Base-by-base conservation (phyloP, 768 basidiomycete species). In the Mycena amicta region DNA sequence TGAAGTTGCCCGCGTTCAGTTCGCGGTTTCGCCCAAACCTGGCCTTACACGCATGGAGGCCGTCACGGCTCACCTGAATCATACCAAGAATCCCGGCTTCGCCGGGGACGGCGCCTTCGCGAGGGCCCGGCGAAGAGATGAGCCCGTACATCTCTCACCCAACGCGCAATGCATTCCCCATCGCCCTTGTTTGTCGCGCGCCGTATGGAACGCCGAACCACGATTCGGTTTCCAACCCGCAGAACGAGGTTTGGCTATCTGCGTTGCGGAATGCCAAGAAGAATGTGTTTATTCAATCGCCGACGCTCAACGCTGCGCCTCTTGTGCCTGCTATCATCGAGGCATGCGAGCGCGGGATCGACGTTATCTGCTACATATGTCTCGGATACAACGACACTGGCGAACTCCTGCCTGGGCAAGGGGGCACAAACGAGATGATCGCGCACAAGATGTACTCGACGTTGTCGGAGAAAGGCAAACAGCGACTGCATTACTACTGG, bases 341-440 rank as follows among this genome's bases (percentile, higher is more conserved):
- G 55, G 84, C 89, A 1, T 85, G 84, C 67, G 72, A 83, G 20
- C 74, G 84, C 27, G 88, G 84, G 4, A 78, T 90, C 3, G 76
- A 82, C 43, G 84, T 86, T 31, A 80, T 78, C 12, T 74, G 88
- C 18, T 86, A 84, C 65, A 74, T 90, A 41, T 83, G 84, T 66
- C 75, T 88, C 20, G 86, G 75, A 23, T 79, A 77, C 66, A 80
- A 79, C 57, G 81, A 87, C 62, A 81, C 78, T 66, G 84, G 84
- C 52, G 87, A 88, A 68, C 80, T 80, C 39, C 75, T 88, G 33
- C 87, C 87, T 1, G 81, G 81, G 63, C 87, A 88, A 68, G 88
- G 88, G 11, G 89, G 89, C 1, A 89, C 83, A 31, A 90, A 90
- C 68, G 86, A 88, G 60, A 79, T 87, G 70, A 86, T 90, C 20